Conservation (phyloP, 805 yeast genomes). For the Saccharomycopsis malanga region DNA sequence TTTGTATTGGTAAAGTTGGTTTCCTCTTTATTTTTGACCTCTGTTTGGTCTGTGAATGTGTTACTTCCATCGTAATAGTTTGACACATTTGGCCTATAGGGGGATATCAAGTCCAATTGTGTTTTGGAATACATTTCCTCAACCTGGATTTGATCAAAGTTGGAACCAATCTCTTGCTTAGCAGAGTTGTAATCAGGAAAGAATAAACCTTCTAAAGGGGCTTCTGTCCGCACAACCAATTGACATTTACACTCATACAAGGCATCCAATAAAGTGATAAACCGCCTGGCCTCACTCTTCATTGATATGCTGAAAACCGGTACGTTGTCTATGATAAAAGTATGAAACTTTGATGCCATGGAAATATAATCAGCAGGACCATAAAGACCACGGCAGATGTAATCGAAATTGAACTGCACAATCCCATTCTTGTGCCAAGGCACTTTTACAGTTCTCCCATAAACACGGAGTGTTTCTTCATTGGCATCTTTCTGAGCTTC, state of each 20-base stretch:
- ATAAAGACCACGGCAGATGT: constrained; percentile 48
- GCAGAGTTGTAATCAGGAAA: constrained; percentile 44
- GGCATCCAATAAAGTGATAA: constrained; percentile 62
- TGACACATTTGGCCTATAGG: constrained; percentile 64
- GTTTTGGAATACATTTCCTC: constrained; percentile 68
- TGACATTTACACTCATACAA: constrained; percentile 61
- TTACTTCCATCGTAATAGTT: constrained; percentile 47
- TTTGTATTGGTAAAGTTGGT: constrained; percentile 40
- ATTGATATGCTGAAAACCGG: constrained; percentile 49
- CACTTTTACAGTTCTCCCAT: constrained; percentile 45
- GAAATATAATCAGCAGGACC: constrained; percentile 70
- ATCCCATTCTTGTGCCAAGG: constrained; percentile 38
- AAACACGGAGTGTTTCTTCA: constrained; percentile 38
- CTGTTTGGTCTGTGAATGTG: constrained; percentile 26
- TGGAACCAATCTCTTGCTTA: constrained; percentile 27
- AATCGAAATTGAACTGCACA: constrained; percentile 44
- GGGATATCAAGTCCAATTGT: constrained; percentile 49
- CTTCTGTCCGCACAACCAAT: constrained; percentile 46
- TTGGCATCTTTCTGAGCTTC: constrained; percentile 7
- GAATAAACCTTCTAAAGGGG: constrained; percentile 45
- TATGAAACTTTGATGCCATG: constrained; percentile 50
- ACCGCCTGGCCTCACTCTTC: constrained; percentile 63
- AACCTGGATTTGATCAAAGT: constrained; percentile 44
- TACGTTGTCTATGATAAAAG: constrained; percentile 51
- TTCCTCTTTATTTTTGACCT: constrained; percentile 21